Conservation (phyloP, 371 early-diverging fungal genomes). For the Lichtheimia hyalospora region DNA sequence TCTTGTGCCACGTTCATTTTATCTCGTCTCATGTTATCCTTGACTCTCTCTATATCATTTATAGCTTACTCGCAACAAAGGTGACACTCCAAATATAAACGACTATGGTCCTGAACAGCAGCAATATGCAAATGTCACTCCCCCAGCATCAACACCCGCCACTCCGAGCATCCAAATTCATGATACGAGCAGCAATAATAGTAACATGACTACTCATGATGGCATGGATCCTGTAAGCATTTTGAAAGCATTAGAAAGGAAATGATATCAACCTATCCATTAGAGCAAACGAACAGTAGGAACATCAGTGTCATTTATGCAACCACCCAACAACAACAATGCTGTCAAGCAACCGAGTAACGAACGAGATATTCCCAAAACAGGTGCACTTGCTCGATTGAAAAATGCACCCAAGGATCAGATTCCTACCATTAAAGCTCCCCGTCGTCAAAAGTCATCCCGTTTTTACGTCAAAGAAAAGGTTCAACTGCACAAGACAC, state of each 20-base stretch:
- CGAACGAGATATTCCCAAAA: conserved; percentile 60
- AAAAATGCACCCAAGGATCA: conserved; percentile 81
- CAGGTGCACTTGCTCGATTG: conserved; percentile 73
- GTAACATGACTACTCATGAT: conserved; percentile 16
- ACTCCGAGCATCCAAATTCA: no score
- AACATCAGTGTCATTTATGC: conserved; percentile 22
- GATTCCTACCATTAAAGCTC: conserved; percentile 78
- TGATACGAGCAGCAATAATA: no score
- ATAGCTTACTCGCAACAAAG: conserved; percentile 1
- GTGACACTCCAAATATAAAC: neutral
- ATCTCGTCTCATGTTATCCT: conserved; percentile 1
- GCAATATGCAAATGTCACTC: no score
- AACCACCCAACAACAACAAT: conserved; percentile 3
- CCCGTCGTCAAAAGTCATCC: conserved; percentile 84
- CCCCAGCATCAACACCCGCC: no score
- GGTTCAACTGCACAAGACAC: conserved; percentile 77
- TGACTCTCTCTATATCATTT: neutral
- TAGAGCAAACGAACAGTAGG: conserved; percentile 7
- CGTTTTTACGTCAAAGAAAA: conserved; percentile 83
- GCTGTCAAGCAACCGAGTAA: conserved; percentile 2
- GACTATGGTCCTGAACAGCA: neutral
- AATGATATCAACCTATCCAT: neutral
- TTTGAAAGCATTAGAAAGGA: neutral
- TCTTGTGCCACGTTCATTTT: neutral
- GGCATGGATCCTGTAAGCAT: neutral